Base-by-base conservation (phyloP, 2,329 filamentous ascomycete species). In the Fusarium subglutinans region DNA sequence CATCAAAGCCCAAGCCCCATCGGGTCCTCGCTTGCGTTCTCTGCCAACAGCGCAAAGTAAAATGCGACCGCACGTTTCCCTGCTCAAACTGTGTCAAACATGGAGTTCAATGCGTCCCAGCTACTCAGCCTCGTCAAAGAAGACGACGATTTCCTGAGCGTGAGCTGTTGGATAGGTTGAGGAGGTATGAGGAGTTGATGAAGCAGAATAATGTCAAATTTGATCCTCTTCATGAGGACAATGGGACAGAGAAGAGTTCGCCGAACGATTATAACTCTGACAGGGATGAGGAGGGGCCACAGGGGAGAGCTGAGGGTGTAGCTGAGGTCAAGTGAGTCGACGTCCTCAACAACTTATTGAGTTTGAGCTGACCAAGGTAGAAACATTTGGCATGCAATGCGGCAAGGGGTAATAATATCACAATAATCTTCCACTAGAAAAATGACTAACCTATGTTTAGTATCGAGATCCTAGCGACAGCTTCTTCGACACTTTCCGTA, bases 41-140 rank as follows among this genome's bases (percentile, higher is more conserved):
- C 3, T 94, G 91, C 71, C 90, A 92, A 76, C 89, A 90, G 73
- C 87, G 90, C 56, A 92, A 92, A 77, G 83, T 92, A 43, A 90
- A 88, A 69, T 92, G 90, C 79, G 86, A 91, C 74, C 87, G 88
- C 66, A 85, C 82, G 28, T 87, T 87, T 70, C 90, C 90, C 6
- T 92, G 90, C 75, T 78, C 83, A 4, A 87, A 87, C 60, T 92
- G 90, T 74, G 74, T 83, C 41, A 87, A 83, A 60, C 78, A 83
- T 17, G 74, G 80, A 1, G 79, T 78, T 1, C 80, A 87, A 48
- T 92, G 88, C 66, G 75, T 83, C 63, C 78, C 86, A 54, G 75
- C 84, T 76, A 65, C 85, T 54, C 65, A 79, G 22, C 66, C 84
- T 77, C 56, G 65, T 1, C 76, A 82, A 6, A 76, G 83, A 8